Percentiles rank a stretch among this genome's conserved stretches.
Conservation (phyloP, 371 early-diverging fungal species). For the Cokeromyces recurvatus region DNA sequence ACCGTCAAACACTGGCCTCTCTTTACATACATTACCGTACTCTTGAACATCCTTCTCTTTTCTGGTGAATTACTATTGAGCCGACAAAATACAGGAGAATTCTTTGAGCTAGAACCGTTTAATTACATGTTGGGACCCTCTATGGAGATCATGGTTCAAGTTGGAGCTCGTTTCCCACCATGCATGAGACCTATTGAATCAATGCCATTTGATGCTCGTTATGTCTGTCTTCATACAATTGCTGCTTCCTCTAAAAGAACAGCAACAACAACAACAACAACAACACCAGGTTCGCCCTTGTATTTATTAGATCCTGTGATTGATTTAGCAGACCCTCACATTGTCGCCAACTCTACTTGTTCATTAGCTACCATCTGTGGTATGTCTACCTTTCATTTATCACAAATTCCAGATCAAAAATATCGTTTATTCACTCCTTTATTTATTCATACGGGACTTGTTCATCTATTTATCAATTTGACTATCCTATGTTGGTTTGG, state of each 20-base stretch:
- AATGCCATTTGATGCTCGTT: conserved; percentile 16
- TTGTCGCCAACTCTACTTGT: conserved; percentile 28
- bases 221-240: conserved; percentile 15
- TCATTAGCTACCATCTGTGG: conserved; percentile 46
- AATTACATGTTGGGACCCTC: conserved; percentile 57
- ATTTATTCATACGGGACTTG: conserved; percentile 75
- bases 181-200: conserved; percentile 44
- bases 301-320: conserved; percentile 21
- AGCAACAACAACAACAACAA: background rate
- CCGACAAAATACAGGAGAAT: conserved; percentile 17
- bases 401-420: conserved; percentile 60
- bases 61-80: conserved; percentile 17
- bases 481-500: conserved; percentile 60
- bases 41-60: conserved; percentile 7
- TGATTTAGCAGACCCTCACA: conserved; percentile 14
- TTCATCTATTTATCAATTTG: conserved; percentile 72
- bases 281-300: background rate
- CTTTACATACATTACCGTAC: conserved; percentile 11
- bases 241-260: background rate
- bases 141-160: conserved; percentile 37
- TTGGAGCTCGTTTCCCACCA: conserved; percentile 55
- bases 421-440: conserved; percentile 73
- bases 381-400: conserved; percentile 29
- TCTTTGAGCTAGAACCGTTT: conserved; percentile 41
- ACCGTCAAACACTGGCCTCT: conserved; percentile 9